Percentiles rank a stretch among this genome's conserved stretches.
These are phyloP conservation scores for Apiotrichum gracile DNA, from an alignment of 1,284 basidiomycete species.

Conservation along the genomic window DNA sequence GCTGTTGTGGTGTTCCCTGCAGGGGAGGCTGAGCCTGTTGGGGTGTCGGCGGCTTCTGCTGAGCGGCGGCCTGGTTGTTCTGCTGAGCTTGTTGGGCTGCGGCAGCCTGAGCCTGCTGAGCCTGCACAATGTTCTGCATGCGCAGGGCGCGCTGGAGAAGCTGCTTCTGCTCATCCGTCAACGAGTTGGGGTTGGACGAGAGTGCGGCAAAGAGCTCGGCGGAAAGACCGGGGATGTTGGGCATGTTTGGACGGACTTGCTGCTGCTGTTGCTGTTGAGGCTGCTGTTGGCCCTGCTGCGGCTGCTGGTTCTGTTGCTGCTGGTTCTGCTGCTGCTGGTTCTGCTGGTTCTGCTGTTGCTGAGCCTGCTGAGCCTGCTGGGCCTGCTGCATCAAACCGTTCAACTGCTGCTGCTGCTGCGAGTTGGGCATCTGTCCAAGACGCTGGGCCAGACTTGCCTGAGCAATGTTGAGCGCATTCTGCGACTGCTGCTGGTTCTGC, in stretches of 20 bases:
- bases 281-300: neutral
- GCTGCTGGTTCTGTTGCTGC: neutral
- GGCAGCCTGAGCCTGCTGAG: slow-evolving; percentile 2
- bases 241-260: neutral
- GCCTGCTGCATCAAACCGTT: slow-evolving; percentile 2
- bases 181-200: slow-evolving; percentile 8
- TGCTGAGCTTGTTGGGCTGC: slow-evolving; percentile 6
- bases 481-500: slow-evolving; percentile 2
- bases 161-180: slow-evolving; percentile 16
- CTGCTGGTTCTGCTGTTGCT: slow-evolving; percentile 2
- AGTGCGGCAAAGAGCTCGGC: slow-evolving; percentile 14
- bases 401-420: slow-evolving; percentile 11
- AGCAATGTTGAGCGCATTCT: neutral
- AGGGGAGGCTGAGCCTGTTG: slow-evolving; percentile 2
- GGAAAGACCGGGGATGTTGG: slow-evolving; percentile 4
- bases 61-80: neutral
- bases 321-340: slow-evolving; percentile 1
- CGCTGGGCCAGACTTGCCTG: neutral
- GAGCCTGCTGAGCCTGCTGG: neutral
- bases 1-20: slow-evolving; percentile 1
- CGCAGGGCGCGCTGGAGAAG: slow-evolving; percentile 3
- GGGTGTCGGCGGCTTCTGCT: neutral
- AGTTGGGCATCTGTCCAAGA: neutral
- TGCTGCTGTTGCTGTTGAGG: slow-evolving; percentile 3
- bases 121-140: slow-evolving; percentile 10